A percentile compares a stretch with the other conserved stretches of the same genome.
phyloP scores from a whole-genome alignment of 129 eudicot genomes.

The Escallonia rubra region DNA sequence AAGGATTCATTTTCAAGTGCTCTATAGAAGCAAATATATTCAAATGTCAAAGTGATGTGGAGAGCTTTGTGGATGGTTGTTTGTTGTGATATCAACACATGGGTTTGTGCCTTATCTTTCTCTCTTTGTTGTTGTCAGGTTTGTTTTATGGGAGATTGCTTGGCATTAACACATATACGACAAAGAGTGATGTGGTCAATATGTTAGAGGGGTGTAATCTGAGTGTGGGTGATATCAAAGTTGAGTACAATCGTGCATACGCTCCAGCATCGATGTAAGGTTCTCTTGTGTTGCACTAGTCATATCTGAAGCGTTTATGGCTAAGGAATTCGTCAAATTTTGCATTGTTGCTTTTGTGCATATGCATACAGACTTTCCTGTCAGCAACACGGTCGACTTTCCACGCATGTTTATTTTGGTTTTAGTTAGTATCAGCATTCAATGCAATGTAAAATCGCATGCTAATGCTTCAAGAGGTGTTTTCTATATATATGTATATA shows the following conservation, averaged over 20 bases:
- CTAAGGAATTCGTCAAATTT: no score
- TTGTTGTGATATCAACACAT: neutral
- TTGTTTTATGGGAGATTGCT: slow-evolving; percentile 39
- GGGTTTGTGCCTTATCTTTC: neutral
- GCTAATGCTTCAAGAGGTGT: no score
- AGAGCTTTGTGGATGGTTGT: neutral
- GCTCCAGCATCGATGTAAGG: slow-evolving; percentile 50
- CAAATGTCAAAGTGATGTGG: neutral
- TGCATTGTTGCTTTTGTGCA: no score
- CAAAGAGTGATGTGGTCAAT: slow-evolving; percentile 58
- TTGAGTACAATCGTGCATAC: slow-evolving; percentile 38
- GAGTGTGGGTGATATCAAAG: slow-evolving; percentile 50
- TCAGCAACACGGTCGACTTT: neutral
- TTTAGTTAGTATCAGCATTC: neutral
- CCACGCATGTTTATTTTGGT: neutral
- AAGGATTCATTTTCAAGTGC: neutral
- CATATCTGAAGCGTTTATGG: neutral
- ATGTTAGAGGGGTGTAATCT: slow-evolving; percentile 53
- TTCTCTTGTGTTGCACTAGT: slow-evolving; percentile 16
- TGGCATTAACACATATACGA: slow-evolving; percentile 44
- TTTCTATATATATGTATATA: neutral
- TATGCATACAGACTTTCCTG: no score
- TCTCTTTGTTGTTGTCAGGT: slow-evolving; percentile 30
- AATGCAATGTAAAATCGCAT: neutral
- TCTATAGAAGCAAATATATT: neutral